These are phyloP conservation scores for Curvularia sp. DNA, from an alignment of 2,329 filamentous ascomycete species.

Conservation along the genomic window DNA sequence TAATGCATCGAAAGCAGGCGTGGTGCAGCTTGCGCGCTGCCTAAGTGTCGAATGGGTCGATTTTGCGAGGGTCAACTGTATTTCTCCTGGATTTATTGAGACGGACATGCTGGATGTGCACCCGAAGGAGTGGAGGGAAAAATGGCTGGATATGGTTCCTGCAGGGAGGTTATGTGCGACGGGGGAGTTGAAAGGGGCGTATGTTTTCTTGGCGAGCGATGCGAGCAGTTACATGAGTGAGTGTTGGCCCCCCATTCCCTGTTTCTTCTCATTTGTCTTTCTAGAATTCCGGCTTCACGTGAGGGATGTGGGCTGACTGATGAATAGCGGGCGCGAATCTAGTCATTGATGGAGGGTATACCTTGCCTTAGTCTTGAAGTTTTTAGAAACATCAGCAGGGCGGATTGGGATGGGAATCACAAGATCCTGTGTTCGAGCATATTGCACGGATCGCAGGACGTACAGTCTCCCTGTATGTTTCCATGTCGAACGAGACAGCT, in stretches of 20 bases:
- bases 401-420: background rate
- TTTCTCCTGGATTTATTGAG: slow-evolving; percentile 87
- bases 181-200: slow-evolving; percentile 49
- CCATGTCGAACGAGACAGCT: background rate
- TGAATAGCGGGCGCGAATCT: slow-evolving; percentile 5
- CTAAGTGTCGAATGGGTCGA: slow-evolving; percentile 35
- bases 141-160: slow-evolving; percentile 51
- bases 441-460: background rate
- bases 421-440: background rate
- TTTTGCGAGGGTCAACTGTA: slow-evolving; percentile 73
- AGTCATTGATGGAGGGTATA: slow-evolving; percentile 6
- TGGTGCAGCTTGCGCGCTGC: slow-evolving; percentile 30
- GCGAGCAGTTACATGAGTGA: slow-evolving; percentile 25
- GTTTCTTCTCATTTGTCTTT: too few relatives aligned
- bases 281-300: background rate
- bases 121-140: slow-evolving; percentile 41
- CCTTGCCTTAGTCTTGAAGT: background rate
- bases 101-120: slow-evolving; percentile 61
- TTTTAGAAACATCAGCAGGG: background rate
- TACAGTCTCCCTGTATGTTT: background rate
- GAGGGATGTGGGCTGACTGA: background rate
- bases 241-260: background rate
- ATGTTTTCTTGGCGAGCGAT: slow-evolving; percentile 23
- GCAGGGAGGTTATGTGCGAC: slow-evolving; percentile 50
- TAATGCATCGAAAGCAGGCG: slow-evolving; percentile 63